Base-by-base conservation (phyloP, 2,329 filamentous ascomycete species). In the Laburnicola sp. region DNA sequence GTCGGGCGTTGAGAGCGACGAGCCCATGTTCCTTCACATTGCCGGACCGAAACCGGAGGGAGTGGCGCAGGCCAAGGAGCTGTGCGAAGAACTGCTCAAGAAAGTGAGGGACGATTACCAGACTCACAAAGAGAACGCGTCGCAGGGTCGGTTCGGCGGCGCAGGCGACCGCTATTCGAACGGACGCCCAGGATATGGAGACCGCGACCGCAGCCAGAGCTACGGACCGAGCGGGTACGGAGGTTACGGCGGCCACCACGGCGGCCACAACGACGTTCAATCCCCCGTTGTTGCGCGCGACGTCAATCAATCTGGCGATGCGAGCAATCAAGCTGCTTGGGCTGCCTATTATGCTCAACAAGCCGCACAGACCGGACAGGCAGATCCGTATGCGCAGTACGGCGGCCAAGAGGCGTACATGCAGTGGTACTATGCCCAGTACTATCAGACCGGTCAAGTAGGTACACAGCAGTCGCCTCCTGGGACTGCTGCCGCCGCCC, bases 1-100 rank as follows among this genome's bases (percentile, higher is more conserved):
- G 28, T 95, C 91, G n/a, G 89, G 89, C 58, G 83, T 80, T 36
- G 94, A 99, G 75, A 96, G 91, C 59, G 93, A 99, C 41, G 93
- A 97, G 70, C 85, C 91, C 2, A 97, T 99, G 91, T 97, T 91
- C 69, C 81, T 99, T 39, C 92, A 97, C 73, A 92, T 97, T 59
- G 89, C 94, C 56, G 93, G 92, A 4, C 94, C 94, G 5, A 91
- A 97, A 69, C 83, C 89, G 11, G 83, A 84, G 54, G 91, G 95
- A 79, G 93, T 99, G 30, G 82, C 91, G 53, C 86, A 86, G 62
- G 94, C 90, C 32, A 96, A 94, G 72, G 86, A 89, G 59, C 85
- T 97, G 39, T 97, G 93, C 71, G 84, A 93, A 62, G 91, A 96
- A 64, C 79, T 99, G 45, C 82, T 99, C 41, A 82, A 80, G 57